Percentiles rank a stretch among this genome's conserved stretches.
These are phyloP conservation scores for Tetrastigma voinierianum DNA, from an alignment of 164 flowering plant genomes.

Conservation along the genomic window DNA sequence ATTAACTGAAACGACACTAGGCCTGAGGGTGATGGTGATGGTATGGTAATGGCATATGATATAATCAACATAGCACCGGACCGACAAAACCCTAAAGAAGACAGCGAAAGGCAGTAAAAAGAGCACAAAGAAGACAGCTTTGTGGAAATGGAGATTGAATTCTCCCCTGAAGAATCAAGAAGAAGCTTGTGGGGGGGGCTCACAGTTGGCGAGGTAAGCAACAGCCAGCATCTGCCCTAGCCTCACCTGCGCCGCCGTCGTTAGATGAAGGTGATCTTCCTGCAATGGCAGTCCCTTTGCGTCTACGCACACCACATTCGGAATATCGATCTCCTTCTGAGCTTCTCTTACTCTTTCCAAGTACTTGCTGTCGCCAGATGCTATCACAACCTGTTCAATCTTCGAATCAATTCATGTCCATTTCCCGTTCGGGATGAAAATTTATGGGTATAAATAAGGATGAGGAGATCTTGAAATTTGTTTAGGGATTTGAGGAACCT, in stretches of 20 bases:
- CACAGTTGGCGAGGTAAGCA: slow-evolving; percentile 47
- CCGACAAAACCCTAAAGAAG: too few species aligned
- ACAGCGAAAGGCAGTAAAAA: too few species aligned
- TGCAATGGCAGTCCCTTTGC: slow-evolving; percentile 64
- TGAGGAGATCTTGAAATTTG: too few species aligned
- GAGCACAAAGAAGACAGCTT: too few species aligned
- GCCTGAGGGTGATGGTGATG: too few species aligned
- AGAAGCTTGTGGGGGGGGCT: background rate
- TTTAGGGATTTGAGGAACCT: slow-evolving; percentile 35
- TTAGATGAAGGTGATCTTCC: slow-evolving; percentile 64
- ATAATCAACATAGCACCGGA: too few species aligned
- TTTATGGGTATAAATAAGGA: too few species aligned
- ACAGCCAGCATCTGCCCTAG: slow-evolving; percentile 61
- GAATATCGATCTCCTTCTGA: slow-evolving; percentile 48
- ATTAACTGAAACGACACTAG: too few species aligned
- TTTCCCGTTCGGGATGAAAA: too few species aligned
- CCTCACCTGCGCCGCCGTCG: slow-evolving; percentile 56
- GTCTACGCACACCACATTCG: slow-evolving; percentile 67
- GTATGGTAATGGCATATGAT: too few species aligned
- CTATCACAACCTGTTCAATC: slow-evolving; percentile 69
- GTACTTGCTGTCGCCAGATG: slow-evolving; percentile 57
- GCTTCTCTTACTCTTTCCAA: slow-evolving; percentile 69
- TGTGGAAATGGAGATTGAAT: background rate
- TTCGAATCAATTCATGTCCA: too few species aligned
- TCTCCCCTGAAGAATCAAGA: background rate